Conservation (phyloP, 2,329 filamentous ascomycete genomes). For the Penicillium sp. region DNA sequence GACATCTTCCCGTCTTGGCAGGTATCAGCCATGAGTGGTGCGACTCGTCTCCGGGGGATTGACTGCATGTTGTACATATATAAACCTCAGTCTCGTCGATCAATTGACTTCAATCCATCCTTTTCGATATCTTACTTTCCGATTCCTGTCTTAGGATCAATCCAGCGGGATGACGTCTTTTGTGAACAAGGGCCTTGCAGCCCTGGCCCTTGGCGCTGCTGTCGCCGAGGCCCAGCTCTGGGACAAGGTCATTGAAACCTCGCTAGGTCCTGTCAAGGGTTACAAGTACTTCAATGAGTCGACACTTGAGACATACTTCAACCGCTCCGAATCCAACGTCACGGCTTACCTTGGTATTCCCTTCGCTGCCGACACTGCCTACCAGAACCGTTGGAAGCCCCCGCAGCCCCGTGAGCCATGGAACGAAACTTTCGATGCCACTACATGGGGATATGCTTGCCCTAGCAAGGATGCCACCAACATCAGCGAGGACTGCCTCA, state of each 20-base stretch:
- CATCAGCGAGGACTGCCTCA: slow-evolving; percentile 36
- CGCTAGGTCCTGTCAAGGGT: slow-evolving; percentile 18
- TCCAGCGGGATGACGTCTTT: slow-evolving; percentile 7
- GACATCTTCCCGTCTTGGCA: neutral
- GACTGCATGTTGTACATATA: neutral
- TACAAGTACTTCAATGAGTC: slow-evolving; percentile 24
- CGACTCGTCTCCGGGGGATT: neutral
- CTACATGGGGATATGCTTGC: slow-evolving; percentile 17
- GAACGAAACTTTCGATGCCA: slow-evolving; percentile 23
- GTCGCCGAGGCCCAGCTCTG: slow-evolving; percentile 21
- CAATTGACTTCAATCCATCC: neutral
- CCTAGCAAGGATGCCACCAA: slow-evolving; percentile 13
- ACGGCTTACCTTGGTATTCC: slow-evolving; percentile 24
- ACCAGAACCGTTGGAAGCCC: slow-evolving; percentile 26
- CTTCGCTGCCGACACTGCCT: slow-evolving; percentile 27
- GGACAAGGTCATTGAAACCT: slow-evolving; percentile 20
- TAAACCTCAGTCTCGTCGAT: neutral
- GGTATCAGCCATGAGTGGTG: neutral
- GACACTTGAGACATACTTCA: slow-evolving; percentile 22
- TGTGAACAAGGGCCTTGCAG: slow-evolving; percentile 6
- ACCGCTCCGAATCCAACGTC: slow-evolving; percentile 19
- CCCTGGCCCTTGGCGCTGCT: slow-evolving; percentile 11
- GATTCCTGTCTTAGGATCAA: neutral
- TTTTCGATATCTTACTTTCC: neutral
- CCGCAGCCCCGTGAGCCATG: slow-evolving; percentile 21